phyloP scores from a whole-genome alignment of 129 eudicot species.

The Cynara cardunculus region DNA sequence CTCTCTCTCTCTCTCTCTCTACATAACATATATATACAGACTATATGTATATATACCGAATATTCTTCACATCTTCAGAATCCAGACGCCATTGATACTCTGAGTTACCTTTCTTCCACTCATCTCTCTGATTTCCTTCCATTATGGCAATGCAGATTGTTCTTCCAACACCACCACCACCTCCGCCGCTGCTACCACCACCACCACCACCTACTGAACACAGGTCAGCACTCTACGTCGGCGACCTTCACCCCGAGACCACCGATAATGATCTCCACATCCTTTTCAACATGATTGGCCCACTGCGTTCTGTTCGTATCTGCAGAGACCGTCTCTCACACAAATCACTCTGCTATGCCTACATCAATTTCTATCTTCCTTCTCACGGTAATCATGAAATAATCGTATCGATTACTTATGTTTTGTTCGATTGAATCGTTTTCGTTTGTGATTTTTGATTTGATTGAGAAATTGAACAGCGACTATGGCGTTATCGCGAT shows the following conservation, averaged over 20 bases:
- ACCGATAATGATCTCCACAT: conserved; percentile 33
- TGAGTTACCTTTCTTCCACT: conserved; percentile 5
- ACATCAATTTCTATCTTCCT: conserved; percentile 36
- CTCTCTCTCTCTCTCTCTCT: background rate
- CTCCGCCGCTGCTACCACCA: background rate
- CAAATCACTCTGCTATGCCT: conserved; percentile 43
- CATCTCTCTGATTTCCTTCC: conserved; percentile 3
- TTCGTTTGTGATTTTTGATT: background rate
- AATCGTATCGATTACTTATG: background rate
- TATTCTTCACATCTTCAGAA: background rate
- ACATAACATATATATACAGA: background rate
- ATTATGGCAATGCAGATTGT: conserved; percentile 10
- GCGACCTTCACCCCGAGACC: conserved; percentile 48
- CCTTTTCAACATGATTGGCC: conserved; percentile 27
- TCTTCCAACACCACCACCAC: conserved; percentile 2
- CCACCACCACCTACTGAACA: background rate
- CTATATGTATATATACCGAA: background rate
- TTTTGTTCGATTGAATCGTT: background rate
- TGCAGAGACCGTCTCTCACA: conserved; percentile 41
- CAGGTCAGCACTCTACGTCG: conserved; percentile 47
- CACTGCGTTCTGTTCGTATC: conserved; percentile 41
- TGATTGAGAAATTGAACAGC: conserved; percentile 33
- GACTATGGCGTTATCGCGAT: conserved; percentile 25
- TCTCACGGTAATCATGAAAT: conserved; percentile 33
- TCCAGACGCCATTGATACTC: conserved; percentile 20